Evolutionary conservation across 345 rosid species (phyloP).

Genomic region (Boechera retrofracta): DNA sequence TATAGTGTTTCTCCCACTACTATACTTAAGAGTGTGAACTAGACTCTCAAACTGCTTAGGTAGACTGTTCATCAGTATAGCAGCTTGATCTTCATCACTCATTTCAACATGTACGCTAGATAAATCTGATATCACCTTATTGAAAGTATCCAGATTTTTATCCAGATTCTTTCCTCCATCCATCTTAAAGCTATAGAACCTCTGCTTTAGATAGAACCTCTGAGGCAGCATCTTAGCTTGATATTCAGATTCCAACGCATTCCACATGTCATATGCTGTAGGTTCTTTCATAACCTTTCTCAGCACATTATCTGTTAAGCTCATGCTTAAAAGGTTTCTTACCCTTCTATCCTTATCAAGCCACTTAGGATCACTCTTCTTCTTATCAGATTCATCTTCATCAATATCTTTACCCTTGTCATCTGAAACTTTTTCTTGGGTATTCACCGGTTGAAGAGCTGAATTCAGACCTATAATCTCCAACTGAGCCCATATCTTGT

Average conservation of each 20-base stretch:
- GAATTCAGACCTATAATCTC: not conserved
- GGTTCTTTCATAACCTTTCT: not conserved
- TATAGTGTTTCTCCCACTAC: not conserved
- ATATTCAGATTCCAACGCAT: too few species aligned
- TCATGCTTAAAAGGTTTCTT: not conserved
- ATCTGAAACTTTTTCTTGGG: not conserved
- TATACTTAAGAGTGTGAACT: not conserved
- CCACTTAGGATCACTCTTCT: not conserved
- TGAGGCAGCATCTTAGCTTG: too few species aligned
- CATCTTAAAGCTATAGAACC: not conserved
- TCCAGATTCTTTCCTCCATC: not conserved
- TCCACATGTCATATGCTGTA: not conserved
- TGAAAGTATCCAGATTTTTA: not conserved
- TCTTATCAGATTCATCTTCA: not conserved
- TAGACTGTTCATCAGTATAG: not conserved
- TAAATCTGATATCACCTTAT: not conserved
- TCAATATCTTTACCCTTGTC: not conserved
- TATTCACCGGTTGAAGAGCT: not conserved
- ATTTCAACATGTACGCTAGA: not conserved
- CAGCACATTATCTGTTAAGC: not conserved
- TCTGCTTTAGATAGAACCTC: too few species aligned
- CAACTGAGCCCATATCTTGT: not conserved
- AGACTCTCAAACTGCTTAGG: not conserved
- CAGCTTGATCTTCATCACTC: not conserved
- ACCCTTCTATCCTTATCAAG: not conserved